A percentile compares a stretch with the other conserved stretches of the same genome.
These are phyloP conservation scores for Cadophora luteo-olivacea DNA, from an alignment of 2,329 filamentous ascomycete genomes.

Conservation along the genomic window DNA sequence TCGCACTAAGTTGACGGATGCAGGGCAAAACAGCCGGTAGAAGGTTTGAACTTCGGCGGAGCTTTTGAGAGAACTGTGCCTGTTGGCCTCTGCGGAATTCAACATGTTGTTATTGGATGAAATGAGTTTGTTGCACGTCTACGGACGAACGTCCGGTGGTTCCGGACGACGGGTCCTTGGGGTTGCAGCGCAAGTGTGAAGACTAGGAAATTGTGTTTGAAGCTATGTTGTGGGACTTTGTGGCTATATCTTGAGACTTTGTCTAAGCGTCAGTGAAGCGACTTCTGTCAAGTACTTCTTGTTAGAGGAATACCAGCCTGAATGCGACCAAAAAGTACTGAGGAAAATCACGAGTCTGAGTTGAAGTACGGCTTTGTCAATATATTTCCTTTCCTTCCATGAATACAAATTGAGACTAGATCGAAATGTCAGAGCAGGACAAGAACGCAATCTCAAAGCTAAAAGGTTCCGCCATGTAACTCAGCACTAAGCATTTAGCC, in stretches of 20 bases:
- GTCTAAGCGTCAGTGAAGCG: background rate
- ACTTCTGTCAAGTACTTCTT: background rate
- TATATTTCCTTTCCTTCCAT: background rate
- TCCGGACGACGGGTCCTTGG: background rate
- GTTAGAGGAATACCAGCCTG: too few relatives aligned
- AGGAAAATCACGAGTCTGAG: too few relatives aligned
- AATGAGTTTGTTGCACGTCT: constrained; percentile 1
- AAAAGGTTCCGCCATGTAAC: background rate
- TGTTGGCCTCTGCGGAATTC: background rate
- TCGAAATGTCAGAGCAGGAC: background rate
- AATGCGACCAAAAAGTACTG: too few relatives aligned
- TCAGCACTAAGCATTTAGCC: background rate
- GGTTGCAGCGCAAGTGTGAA: background rate
- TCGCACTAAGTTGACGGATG: constrained; percentile 2
- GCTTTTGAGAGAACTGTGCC: background rate
- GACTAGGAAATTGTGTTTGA: background rate
- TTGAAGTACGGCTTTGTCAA: background rate
- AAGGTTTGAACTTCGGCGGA: background rate
- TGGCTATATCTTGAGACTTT: too few relatives aligned
- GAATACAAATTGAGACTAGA: background rate
- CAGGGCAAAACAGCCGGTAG: constrained; percentile 1
- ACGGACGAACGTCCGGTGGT: background rate
- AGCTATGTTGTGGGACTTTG: background rate
- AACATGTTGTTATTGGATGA: background rate
- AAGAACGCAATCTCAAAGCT: background rate